Evolutionary conservation across 805 yeast species (phyloP), one percentile per base, ranked within the genome.

Genomic region (Ogataea philodendri): DNA sequence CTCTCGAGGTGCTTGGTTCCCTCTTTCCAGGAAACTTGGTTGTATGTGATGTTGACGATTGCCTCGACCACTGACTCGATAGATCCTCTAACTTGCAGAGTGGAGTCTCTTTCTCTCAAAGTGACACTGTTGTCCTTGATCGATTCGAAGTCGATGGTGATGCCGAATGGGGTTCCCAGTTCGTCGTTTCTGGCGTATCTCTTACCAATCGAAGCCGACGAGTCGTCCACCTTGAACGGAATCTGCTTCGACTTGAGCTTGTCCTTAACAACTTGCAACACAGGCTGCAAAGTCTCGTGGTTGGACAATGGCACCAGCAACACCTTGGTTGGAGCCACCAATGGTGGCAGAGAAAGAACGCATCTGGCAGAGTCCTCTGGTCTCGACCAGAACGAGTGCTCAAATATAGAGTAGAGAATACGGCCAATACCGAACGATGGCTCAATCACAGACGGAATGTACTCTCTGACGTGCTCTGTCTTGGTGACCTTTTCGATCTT

Each of bases 381-480:
- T 67, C 99, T 82, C 37, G 83, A 66, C 96, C 96, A 93, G 84
- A 82, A 93, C 33, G 77, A 74, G 66, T 93, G 99, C 70, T 93
- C 99, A 56, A 89, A 84, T 50, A 90, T 65, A 24, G 95, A 76
- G 69, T 93, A 93, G 48, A 93, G 70, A 62, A 94, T 87, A 70
- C 99, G 89, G 42, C 98, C 98, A 60, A 93, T 83, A 76, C 99
- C 99, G 58, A 93, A 93, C 5, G 99, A 93, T 45, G 99, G 99
- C 70, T 93, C 99, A 55, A 93, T 93, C 44, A 93, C 99, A 60
- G 85, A 88, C 45, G 99, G 99, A 49, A 86, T 85, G 68, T 68
- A 93, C 69, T 94, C 98, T 60, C 97, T 85, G 40, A 93, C 73
- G 62, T 89, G 96, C 67, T 87, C 95, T 32, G 82, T 81, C 58